phyloP scores from a whole-genome alignment of 768 basidiomycete genomes.

The Mycena capillaripes region DNA sequence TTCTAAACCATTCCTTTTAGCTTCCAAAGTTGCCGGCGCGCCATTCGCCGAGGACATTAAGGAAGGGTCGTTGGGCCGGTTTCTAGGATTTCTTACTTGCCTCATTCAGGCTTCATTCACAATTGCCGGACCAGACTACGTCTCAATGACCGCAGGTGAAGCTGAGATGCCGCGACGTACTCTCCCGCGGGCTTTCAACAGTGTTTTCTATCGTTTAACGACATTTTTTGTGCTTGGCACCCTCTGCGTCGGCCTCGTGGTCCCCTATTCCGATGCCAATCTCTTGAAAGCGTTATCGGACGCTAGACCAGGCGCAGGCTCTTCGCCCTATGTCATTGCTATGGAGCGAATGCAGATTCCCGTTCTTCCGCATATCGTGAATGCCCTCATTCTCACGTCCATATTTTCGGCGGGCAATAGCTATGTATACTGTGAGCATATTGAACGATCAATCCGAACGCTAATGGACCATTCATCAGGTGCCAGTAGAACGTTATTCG shows the following conservation, averaged over 20 bases:
- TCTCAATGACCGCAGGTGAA: constrained; percentile 78
- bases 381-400: constrained; percentile 75
- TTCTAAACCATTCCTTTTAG: constrained; percentile 40
- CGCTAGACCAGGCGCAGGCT: constrained; percentile 69
- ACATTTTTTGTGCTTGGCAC: constrained; percentile 84
- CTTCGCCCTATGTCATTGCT: constrained; percentile 90
- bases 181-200: constrained; percentile 78
- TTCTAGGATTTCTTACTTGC: constrained; percentile 75
- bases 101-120: constrained; percentile 74
- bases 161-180: constrained; percentile 77
- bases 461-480: not conserved
- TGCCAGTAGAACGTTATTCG: constrained; percentile 65
- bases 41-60: constrained; percentile 72
- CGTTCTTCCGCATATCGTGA: constrained; percentile 77
- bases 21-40: constrained; percentile 59
- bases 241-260: constrained; percentile 81
- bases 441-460: not conserved
- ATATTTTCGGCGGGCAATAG: constrained; percentile 83
- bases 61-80: constrained; percentile 67
- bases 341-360: constrained; percentile 79
- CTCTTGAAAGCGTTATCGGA: constrained; percentile 67
- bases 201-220: constrained; percentile 86
- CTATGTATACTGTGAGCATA: constrained; percentile 60
- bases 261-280: constrained; percentile 77
- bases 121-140: constrained; percentile 70